Percentiles rank a stretch among this genome's conserved stretches.
Conservation (phyloP, 108 stramenopile genomes). For the Discostella stelligeroides region DNA sequence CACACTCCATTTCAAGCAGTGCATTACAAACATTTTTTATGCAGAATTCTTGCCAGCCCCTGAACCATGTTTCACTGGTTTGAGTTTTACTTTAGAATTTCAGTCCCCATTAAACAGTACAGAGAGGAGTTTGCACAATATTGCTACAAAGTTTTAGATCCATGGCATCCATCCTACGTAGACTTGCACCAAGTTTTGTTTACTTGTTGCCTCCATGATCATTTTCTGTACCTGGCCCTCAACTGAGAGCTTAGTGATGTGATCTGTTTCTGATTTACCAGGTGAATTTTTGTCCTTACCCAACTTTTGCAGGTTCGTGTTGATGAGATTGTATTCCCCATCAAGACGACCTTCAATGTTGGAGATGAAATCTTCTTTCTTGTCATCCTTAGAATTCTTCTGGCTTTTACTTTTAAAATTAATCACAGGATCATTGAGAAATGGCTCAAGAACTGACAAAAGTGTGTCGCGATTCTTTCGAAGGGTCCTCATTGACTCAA, state of each 20-base stretch:
- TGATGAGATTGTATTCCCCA: constrained; percentile 87
- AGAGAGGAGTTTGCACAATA: too few species aligned
- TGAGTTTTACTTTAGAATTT: too few species aligned
- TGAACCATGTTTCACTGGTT: too few species aligned
- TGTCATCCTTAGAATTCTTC: constrained; percentile 42
- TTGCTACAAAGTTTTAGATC: too few species aligned
- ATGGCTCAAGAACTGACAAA: constrained; percentile 96
- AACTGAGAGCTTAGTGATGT: constrained; percentile 78
- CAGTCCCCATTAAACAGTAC: too few species aligned
- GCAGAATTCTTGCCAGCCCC: too few species aligned
- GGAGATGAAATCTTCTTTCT: constrained; percentile 47
- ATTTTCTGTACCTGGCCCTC: constrained; percentile 91
- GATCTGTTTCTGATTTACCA: constrained; percentile 61
- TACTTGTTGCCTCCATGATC: constrained; percentile 84
- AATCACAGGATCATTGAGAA: constrained; percentile 93
- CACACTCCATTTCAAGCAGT: too few species aligned
- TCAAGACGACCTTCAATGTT: constrained; percentile 82
- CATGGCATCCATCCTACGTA: constrained; percentile 94
- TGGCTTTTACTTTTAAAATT: constrained; percentile 76
- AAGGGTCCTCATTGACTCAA: constrained; percentile 83
- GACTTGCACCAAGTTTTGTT: constrained; percentile 85
- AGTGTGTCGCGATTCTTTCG: constrained; percentile 93
- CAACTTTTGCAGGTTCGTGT: constrained; percentile 81
- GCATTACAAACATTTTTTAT: too few species aligned
- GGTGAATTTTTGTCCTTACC: constrained; percentile 52